phyloP scores from a whole-genome alignment of 1,284 basidiomycete species.

The Marasmius tenuissimus region DNA sequence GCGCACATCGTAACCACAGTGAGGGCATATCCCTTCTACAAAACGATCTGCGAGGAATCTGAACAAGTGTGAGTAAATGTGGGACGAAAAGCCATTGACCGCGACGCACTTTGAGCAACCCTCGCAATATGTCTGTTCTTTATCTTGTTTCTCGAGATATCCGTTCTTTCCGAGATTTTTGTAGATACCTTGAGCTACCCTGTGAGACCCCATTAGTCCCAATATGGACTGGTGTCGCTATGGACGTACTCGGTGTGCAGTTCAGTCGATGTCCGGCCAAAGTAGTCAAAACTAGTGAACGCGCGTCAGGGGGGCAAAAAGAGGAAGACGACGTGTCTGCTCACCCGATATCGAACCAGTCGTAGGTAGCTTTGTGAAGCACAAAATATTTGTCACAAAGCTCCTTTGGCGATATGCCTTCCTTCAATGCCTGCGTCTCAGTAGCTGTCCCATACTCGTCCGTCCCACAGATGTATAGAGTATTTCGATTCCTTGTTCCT shows the following conservation, averaged over 20 bases:
- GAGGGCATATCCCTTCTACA: constrained; percentile 92
- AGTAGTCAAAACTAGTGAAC: constrained; percentile 85
- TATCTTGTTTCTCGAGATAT: constrained; percentile 78
- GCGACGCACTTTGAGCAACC: constrained; percentile 74
- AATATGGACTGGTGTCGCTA: neutral
- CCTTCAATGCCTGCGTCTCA: constrained; percentile 96
- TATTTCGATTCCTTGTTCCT: constrained; percentile 77
- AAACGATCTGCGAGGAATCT: constrained; percentile 95
- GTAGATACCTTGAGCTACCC: constrained; percentile 90
- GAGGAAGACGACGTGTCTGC: constrained; percentile 17
- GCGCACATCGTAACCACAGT: constrained; percentile 81
- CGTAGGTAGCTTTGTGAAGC: constrained; percentile 90
- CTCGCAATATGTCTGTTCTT: constrained; percentile 93
- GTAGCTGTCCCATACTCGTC: constrained; percentile 99
- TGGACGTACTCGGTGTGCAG: constrained; percentile 78
- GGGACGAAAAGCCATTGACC: neutral
- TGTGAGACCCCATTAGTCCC: constrained; percentile 31
- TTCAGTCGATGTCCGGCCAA: constrained; percentile 92
- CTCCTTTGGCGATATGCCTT: constrained; percentile 83
- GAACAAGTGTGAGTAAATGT: constrained; percentile 1
- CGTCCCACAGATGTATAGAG: constrained; percentile 92
- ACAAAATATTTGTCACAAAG: constrained; percentile 94
- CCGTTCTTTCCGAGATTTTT: constrained; percentile 78
- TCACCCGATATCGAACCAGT: constrained; percentile 90
- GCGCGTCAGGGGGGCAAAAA: constrained; percentile 8